A percentile compares a stretch with the other conserved stretches of the same genome.
These are phyloP conservation scores for Ilyonectria mors-panacis DNA, from an alignment of 2,329 filamentous ascomycete species.

Conservation along the genomic window DNA sequence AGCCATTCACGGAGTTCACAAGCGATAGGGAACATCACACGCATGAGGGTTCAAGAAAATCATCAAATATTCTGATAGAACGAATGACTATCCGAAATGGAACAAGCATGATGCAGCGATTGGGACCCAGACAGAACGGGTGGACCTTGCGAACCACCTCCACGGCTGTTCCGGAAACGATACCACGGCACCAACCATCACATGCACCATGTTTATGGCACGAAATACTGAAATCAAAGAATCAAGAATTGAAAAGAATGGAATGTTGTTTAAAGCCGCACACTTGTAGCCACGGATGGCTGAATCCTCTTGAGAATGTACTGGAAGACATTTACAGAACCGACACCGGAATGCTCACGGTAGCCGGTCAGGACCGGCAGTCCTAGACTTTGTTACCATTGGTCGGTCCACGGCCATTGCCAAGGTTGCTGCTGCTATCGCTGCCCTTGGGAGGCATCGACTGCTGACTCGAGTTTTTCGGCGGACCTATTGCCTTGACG, in stretches of 20 bases:
- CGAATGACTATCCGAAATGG: slow-evolving; percentile 2
- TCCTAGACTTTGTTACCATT: slow-evolving; percentile 35
- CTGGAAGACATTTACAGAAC: slow-evolving; percentile 38
- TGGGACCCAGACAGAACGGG: not conserved
- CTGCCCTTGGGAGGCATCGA: slow-evolving; percentile 34
- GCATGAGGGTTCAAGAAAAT: not conserved
- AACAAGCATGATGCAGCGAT: slow-evolving; percentile 10
- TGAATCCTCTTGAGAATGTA: slow-evolving; percentile 39
- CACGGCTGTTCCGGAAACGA: not conserved
- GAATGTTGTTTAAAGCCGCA: slow-evolving; percentile 30
- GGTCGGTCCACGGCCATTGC: slow-evolving; percentile 30
- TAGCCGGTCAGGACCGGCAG: slow-evolving; percentile 22
- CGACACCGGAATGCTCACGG: slow-evolving; percentile 10
- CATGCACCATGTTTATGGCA: not conserved
- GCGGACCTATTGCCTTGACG: slow-evolving; percentile 24
- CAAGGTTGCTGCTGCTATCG: slow-evolving; percentile 18
- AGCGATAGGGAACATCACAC: not conserved
- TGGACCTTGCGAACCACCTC: not conserved
- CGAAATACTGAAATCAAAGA: not conserved
- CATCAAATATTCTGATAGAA: not conserved
- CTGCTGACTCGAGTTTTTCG: slow-evolving; percentile 27
- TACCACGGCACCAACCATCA: not conserved
- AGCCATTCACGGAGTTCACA: not conserved
- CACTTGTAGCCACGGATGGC: slow-evolving; percentile 34
- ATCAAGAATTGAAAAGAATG: not conserved